Evolutionary conservation across 495 filamentous ascomycete genomes (phyloP), one percentile per base, ranked within the genome.

Genomic region (Letharia columbiana): DNA sequence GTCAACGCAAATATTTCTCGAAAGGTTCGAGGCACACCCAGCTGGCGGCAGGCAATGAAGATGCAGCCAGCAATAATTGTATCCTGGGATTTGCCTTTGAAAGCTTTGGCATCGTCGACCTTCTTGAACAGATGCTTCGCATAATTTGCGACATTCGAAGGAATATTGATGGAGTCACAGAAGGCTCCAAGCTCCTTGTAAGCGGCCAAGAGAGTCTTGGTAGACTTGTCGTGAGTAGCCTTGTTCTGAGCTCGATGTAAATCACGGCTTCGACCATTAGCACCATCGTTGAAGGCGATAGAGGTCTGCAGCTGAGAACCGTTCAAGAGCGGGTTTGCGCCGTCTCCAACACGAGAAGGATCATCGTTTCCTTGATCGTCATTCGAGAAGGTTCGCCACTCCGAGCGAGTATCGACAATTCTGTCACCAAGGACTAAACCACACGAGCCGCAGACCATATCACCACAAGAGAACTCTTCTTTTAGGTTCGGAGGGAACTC

Each of bases 311-410:
- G 87, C 77, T 97, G 92, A 66, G 91, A 87, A 57, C 93, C 95
- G 71, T 96, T 91, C 49, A 96, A 83, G 65, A 98, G 83, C 28
- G 88, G 83, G 71, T 98, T 96, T 49, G 85, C 84, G 0, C 85
- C 91, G 61, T 98, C 94, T 77, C 94, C 94, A 70, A 98, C 94
- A 91, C 94, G 94, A 62, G 90, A 95, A 1, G 94, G 94, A 73
- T 98, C 94, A 69, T 97, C 94, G 73, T 89, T 91, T 63, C 83
- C 84, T 75, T 96, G 90, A 71, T 98, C 95, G 71, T 98, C 94
- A 77, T 96, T 97, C 66, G 91, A 89, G 76, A 98, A 98, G 11
- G 95, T 98, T 71, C 94, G 91, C 94, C 94, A 98, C 79, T 98
- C 94, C 61, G 91, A 96, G 61, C 95, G 88, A 67, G 91, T 91